phyloP scores from a whole-genome alignment of 2,329 filamentous ascomycete species.

The Diplocarpon rosae region DNA sequence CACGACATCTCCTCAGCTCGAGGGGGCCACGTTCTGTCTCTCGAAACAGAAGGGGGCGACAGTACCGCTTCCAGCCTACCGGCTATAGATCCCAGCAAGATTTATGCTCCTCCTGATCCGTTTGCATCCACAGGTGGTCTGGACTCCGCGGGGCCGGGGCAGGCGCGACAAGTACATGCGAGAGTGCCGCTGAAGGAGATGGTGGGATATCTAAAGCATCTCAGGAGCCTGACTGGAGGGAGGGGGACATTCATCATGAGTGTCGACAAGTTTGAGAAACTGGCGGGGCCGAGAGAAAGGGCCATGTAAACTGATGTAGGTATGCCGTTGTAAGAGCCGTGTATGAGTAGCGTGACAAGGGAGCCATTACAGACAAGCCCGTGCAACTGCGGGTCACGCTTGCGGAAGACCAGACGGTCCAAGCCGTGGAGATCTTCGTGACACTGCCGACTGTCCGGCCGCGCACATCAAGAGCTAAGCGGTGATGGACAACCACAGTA shows the following conservation, averaged over 20 bases:
- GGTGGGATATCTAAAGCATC: slow-evolving; percentile 84
- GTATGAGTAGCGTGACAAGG: too few species aligned
- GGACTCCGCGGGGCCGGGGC: slow-evolving; percentile 36
- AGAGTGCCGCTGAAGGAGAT: slow-evolving; percentile 92
- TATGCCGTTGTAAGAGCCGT: neutral
- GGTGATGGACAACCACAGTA: too few species aligned
- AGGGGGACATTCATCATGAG: slow-evolving; percentile 68
- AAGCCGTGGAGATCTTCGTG: too few species aligned
- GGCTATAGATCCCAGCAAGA: slow-evolving; percentile 56
- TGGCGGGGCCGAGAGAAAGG: slow-evolving; percentile 44
- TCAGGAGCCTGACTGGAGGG: slow-evolving; percentile 80
- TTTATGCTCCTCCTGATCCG: slow-evolving; percentile 84
- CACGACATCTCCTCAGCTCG: slow-evolving; percentile 68
- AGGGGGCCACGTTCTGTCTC: slow-evolving; percentile 63
- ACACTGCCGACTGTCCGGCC: too few species aligned
- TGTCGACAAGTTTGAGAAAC: slow-evolving; percentile 59
- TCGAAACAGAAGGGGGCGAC: slow-evolving; percentile 33
- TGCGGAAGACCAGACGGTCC: too few species aligned
- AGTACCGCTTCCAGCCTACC: slow-evolving; percentile 11
- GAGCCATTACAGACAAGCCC: too few species aligned
- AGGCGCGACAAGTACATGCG: slow-evolving; percentile 61
- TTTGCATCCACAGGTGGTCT: slow-evolving; percentile 45
- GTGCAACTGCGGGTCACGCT: too few species aligned
- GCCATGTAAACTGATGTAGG: slow-evolving; percentile 13
- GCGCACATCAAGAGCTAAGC: too few species aligned